phyloP scores from a whole-genome alignment of 1,284 basidiomycete genomes.

The Tilletia indica region DNA sequence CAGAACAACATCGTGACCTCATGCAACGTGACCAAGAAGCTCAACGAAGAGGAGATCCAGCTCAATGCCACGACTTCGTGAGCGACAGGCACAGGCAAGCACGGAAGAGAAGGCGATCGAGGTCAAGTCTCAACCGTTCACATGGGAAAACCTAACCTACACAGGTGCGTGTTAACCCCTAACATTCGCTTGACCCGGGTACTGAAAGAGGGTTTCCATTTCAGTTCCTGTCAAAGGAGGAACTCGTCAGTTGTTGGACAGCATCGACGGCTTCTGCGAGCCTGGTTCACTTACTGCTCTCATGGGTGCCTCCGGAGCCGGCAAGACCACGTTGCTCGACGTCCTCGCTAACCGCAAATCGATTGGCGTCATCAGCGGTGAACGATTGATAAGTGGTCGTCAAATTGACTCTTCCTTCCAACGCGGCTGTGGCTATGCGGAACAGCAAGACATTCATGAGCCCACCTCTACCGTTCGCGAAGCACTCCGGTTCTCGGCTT shows the following conservation, averaged over 20 bases:
- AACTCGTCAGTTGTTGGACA: constrained; percentile 68
- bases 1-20: constrained; percentile 25
- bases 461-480: constrained; percentile 79
- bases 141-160: constrained; percentile 58
- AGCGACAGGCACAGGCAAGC: constrained; percentile 29
- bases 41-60: constrained; percentile 38
- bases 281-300: constrained; percentile 72
- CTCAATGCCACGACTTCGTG: constrained; percentile 37
- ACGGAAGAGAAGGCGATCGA: constrained; percentile 20
- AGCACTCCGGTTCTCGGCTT: constrained; percentile 76
- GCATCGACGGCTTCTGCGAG: constrained; percentile 77
- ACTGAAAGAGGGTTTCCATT: too few species aligned
- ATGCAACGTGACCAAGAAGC: constrained; percentile 33
- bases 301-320: constrained; percentile 74
- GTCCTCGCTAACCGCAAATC: constrained; percentile 74
- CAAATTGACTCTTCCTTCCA: constrained; percentile 72
- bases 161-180: constrained; percentile 18
- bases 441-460: constrained; percentile 81
- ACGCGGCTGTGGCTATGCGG: constrained; percentile 64
- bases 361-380: constrained; percentile 74
- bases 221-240: constrained; percentile 62
- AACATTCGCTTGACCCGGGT: too few species aligned
- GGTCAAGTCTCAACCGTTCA: constrained; percentile 48
- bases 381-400: constrained; percentile 74
- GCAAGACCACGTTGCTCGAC: constrained; percentile 67